Evolutionary conservation across 176 grass and related monocot genomes (phyloP), one percentile per base, ranked within the genome.

Genomic region (Oryza longistaminata): DNA sequence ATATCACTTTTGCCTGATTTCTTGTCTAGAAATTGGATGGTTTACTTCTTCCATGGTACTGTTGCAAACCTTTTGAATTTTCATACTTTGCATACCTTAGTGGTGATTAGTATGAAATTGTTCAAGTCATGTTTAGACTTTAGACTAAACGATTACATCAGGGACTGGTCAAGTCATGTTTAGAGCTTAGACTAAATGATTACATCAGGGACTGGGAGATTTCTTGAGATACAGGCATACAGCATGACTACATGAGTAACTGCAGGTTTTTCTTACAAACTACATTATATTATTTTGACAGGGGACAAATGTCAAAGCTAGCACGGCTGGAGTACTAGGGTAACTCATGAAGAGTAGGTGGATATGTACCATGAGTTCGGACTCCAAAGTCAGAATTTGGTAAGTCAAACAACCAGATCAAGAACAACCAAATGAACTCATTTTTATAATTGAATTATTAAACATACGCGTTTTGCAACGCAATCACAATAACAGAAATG

Each of bases 341-440:
- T 2, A 71, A 52, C 43, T 74, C 55, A 66, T 44, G 67, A 78
- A 88, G 55, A 73, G 27, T 46, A 71, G 21, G 49, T 71, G 24
- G 58, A 66, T 34, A 78, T 33, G 9, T 73, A 14, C 44, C 13
- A 35, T 68, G 58, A 79, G 69, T 49, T 70, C 9, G 52, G 40
- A 75, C 52, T 75, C 75, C 24, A 48, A 15, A 75, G 7, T 80
- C 62, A 39, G 45, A 84, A 62, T 49, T 80, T 37, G 76, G 70
- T 75, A 87, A 70, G 82, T 80, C 14, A 89, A 80, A 75, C 52
- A 80, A 62, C 35, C 64, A 75, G 2, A 46, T 80, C 27, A 49
- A 61, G 29, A 70, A 10, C 72, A 89, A 76, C 52, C 82, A 74
- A 81, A 24, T 74, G 61, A 78, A 90, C 75, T 49, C 84, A 75